phyloP scores from a whole-genome alignment of 2,329 filamentous ascomycete genomes.

The Phaeosphaeria sp. region DNA sequence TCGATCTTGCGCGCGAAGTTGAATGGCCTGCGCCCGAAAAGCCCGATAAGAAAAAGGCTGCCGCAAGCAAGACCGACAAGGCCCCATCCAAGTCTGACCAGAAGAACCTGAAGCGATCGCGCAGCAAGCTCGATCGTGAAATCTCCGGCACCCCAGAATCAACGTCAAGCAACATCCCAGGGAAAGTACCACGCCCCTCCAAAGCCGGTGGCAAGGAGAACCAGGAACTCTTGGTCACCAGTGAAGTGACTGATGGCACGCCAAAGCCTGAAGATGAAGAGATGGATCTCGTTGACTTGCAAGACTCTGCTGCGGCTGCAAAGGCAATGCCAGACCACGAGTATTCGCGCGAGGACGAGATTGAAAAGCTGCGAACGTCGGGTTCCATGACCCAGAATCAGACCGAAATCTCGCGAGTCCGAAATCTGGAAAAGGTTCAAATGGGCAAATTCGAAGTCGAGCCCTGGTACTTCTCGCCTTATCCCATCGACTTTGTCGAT shows the following conservation, averaged over 20 bases:
- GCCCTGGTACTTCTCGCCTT: constrained; percentile 99
- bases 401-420: constrained; percentile 92
- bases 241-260: constrained; percentile 57
- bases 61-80: constrained; percentile 51
- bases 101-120: constrained; percentile 56
- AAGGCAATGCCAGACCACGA: constrained; percentile 60
- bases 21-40: constrained; percentile 96
- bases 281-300: constrained; percentile 60
- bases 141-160: constrained; percentile 63
- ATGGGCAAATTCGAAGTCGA: constrained; percentile 93
- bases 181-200: constrained; percentile 58
- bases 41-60: constrained; percentile 81
- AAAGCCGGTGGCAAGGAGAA: constrained; percentile 69
- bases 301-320: constrained; percentile 59
- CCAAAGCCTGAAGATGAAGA: constrained; percentile 60
- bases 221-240: constrained; percentile 56
- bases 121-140: constrained; percentile 59
- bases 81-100: constrained; percentile 53
- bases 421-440: constrained; percentile 92
- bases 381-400: constrained; percentile 99
- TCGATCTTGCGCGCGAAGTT: constrained; percentile 88
- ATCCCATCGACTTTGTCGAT: constrained; percentile 86
- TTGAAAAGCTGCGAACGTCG: constrained; percentile 91
- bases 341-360: constrained; percentile 87
- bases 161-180: constrained; percentile 57